Evolutionary conservation across 2,329 filamentous ascomycete genomes (phyloP).

Genomic region (Cyphellophora attinorum): DNA sequence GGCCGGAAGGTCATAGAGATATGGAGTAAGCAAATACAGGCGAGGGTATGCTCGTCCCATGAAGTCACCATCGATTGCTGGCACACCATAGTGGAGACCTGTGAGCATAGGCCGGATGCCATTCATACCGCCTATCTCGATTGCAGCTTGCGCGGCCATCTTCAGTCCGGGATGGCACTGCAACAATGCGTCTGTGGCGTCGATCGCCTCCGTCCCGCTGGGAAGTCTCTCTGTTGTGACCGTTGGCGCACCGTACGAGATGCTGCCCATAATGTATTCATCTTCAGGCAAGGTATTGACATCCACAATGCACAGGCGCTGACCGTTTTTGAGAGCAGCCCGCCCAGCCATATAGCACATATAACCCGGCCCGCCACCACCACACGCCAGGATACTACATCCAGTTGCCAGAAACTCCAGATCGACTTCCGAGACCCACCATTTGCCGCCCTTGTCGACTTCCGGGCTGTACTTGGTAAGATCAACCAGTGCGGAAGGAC

Average conservation of each 20-base stretch:
- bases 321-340: slow-evolving; percentile 26
- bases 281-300: no score
- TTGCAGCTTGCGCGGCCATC: no score
- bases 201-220: no score
- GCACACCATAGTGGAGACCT: slow-evolving; percentile 32
- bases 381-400: slow-evolving; percentile 39
- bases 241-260: no score
- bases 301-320: slow-evolving; percentile 26
- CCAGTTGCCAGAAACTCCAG: slow-evolving; percentile 36
- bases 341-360: slow-evolving; percentile 36
- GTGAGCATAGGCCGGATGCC: slow-evolving; percentile 50
- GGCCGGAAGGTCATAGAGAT: slow-evolving; percentile 17
- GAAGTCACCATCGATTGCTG: slow-evolving; percentile 35
- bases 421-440: slow-evolving; percentile 38
- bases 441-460: slow-evolving; percentile 28
- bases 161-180: no score
- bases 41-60: slow-evolving; percentile 25
- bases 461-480: slow-evolving; percentile 29
- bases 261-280: no score
- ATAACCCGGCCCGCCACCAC: slow-evolving; percentile 39
- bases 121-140: slow-evolving; percentile 48
- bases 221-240: no score
- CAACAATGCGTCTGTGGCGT: no score
- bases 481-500: slow-evolving; percentile 14
- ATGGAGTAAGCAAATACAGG: no score